phyloP scores from a whole-genome alignment of 352 stramenopile species.

The Thalassiosira oceanica region DNA sequence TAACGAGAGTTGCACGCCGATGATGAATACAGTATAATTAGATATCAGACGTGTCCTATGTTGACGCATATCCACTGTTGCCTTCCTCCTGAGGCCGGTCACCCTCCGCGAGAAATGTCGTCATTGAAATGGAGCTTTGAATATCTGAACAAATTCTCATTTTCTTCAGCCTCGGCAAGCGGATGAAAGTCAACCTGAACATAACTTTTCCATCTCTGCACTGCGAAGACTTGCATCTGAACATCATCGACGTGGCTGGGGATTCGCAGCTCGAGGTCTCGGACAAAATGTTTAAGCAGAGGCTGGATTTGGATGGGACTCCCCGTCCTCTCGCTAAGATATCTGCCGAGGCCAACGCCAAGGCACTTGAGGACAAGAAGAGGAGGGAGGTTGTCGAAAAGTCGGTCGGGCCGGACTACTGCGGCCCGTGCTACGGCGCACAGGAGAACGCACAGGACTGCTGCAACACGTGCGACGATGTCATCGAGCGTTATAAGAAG shows the following conservation, averaged over 20 bases:
- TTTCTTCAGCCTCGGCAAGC: constrained; percentile 84
- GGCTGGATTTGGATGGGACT: constrained; percentile 83
- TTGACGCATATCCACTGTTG: constrained; percentile 14
- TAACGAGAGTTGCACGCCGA: no score
- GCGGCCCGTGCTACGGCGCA: constrained; percentile 92
- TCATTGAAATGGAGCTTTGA: background rate
- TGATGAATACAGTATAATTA: constrained; percentile 18
- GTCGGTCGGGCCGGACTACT: constrained; percentile 86
- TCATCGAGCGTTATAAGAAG: constrained; percentile 64
- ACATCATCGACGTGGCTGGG: constrained; percentile 97
- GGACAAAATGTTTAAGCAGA: constrained; percentile 92
- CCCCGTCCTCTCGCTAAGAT: constrained; percentile 75
- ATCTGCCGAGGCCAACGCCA: constrained; percentile 56
- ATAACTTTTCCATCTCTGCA: constrained; percentile 95
- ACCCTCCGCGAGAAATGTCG: background rate
- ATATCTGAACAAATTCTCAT: constrained; percentile 3
- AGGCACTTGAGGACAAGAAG: constrained; percentile 58
- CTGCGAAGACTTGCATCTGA: constrained; percentile 96
- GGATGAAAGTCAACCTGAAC: constrained; percentile 96
- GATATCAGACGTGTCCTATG: constrained; percentile 9
- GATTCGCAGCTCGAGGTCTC: constrained; percentile 96
- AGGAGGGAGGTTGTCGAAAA: constrained; percentile 52
- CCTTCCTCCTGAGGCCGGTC: constrained; percentile 23
- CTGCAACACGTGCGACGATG: constrained; percentile 81
- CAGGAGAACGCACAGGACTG: constrained; percentile 56